phyloP scores from a whole-genome alignment of 176 grass and related monocot genomes.

The Oryza nivara region DNA sequence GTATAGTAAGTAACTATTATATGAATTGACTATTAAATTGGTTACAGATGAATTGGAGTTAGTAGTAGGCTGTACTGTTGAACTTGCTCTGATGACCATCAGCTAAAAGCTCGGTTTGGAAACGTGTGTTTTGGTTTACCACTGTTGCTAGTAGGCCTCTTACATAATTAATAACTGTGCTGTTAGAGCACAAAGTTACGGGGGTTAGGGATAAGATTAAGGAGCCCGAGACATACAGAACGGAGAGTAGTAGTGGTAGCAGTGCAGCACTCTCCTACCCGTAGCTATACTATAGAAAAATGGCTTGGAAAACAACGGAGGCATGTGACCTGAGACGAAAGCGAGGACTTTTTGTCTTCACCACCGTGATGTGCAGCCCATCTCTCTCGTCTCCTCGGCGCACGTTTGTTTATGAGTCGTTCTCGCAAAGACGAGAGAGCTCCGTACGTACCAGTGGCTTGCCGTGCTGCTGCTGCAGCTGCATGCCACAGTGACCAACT shows the following conservation, averaged over 20 bases:
- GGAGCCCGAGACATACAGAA: background rate
- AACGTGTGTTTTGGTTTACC: background rate
- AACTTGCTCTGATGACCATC: background rate
- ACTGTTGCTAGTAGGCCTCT: background rate
- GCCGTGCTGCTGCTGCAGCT: background rate
- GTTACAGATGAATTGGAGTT: too few relatives aligned
- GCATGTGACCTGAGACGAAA: conserved; percentile 17
- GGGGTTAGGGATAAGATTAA: conserved; percentile 32
- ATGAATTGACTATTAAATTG: too few relatives aligned
- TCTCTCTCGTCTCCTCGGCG: background rate
- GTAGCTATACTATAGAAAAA: background rate
- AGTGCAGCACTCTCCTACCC: too few relatives aligned
- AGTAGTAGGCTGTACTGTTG: too few relatives aligned
- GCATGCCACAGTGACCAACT: too few relatives aligned
- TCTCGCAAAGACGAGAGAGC: background rate
- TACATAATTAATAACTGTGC: background rate
- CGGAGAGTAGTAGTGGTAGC: background rate
- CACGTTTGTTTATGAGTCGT: conserved; percentile 27
- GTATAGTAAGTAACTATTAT: too few relatives aligned
- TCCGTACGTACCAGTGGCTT: background rate
- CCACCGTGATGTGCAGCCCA: too few relatives aligned
- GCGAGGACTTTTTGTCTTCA: conserved; percentile 37
- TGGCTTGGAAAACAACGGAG: background rate
- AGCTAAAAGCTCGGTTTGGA: background rate
- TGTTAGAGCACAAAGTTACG: background rate